Conservation (phyloP, 2,329 filamentous ascomycete genomes). For the Penicillium sp. region DNA sequence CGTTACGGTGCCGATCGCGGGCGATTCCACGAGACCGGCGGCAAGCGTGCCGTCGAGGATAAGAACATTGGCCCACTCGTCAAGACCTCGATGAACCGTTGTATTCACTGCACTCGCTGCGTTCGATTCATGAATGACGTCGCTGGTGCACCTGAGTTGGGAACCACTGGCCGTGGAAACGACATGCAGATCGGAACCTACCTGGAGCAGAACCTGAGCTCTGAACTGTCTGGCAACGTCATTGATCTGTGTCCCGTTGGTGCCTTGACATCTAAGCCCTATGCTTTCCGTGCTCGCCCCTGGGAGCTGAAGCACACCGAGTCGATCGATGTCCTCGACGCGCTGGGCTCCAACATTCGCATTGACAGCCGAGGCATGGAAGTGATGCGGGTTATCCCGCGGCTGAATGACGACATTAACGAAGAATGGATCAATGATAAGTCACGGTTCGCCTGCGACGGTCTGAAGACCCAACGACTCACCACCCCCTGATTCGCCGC, state of each 20-base stretch:
- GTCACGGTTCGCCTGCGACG: conserved; percentile 91
- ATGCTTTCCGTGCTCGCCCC: conserved; percentile 91
- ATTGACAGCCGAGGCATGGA: conserved; percentile 89
- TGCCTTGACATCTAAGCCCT: conserved; percentile 93
- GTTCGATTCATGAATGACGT: conserved; percentile 97
- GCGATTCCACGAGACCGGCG: conserved; percentile 89
- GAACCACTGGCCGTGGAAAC: conserved; percentile 90
- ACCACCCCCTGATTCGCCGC: conserved; percentile 82
- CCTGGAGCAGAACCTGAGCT: conserved; percentile 86
- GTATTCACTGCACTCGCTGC: conserved; percentile 98
- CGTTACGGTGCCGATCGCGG: conserved; percentile 93
- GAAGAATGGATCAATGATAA: conserved; percentile 99
- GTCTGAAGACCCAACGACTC: conserved; percentile 89
- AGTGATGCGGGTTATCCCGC: conserved; percentile 89
- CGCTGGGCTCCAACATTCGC: conserved; percentile 86
- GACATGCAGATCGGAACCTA: conserved; percentile 98
- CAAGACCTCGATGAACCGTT: conserved; percentile 99
- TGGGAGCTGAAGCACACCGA: conserved; percentile 98
- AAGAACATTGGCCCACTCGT: conserved; percentile 98
- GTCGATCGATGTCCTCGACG: conserved; percentile 90
- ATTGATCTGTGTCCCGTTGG: conserved; percentile 98
- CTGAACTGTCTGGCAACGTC: conserved; percentile 92
- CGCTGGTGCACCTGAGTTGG: conserved; percentile 90
- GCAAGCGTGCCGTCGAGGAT: conserved; percentile 97
- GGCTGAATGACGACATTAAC: conserved; percentile 95